Evolutionary conservation across 1,139 yeast genomes (phyloP).

Genomic region (Debaryomyces robertsiae): DNA sequence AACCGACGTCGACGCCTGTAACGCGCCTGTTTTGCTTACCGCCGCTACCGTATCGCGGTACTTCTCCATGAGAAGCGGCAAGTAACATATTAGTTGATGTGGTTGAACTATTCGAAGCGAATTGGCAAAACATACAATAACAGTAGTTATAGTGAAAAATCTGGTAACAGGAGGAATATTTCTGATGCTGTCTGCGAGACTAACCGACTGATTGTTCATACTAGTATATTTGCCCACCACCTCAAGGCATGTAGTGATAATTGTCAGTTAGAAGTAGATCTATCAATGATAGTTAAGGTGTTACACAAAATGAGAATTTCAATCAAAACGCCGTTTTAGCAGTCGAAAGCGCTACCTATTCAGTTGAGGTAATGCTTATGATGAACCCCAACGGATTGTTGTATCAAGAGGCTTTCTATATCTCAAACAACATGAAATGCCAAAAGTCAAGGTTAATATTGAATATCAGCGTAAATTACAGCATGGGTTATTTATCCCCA

Average conservation of each 20-base stretch:
- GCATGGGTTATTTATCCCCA: no score
- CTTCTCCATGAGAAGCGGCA: constrained; percentile 14
- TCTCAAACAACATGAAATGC: no score
- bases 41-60: constrained; percentile 3
- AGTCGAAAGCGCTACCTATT: no score
- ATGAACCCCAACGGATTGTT: no score
- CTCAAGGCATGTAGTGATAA: not conserved
- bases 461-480: no score
- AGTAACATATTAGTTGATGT: constrained; percentile 15
- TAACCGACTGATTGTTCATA: constrained; percentile 11
- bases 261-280: not conserved
- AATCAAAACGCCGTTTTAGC: no score
- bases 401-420: no score
- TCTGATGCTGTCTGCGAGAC: constrained; percentile 32
- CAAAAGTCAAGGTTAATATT: no score
- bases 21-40: constrained; percentile 7
- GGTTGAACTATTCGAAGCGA: constrained; percentile 23
- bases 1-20: constrained; percentile 12
- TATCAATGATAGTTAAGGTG: not conserved
- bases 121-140: constrained; percentile 31
- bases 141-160: constrained; percentile 43
- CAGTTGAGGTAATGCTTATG: no score
- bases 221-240: not conserved
- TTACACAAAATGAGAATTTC: no score
- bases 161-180: constrained; percentile 51